These are phyloP conservation scores for Sordariomycetes sp. DNA, from an alignment of 2,329 filamentous ascomycete genomes.

Conservation along the genomic window DNA sequence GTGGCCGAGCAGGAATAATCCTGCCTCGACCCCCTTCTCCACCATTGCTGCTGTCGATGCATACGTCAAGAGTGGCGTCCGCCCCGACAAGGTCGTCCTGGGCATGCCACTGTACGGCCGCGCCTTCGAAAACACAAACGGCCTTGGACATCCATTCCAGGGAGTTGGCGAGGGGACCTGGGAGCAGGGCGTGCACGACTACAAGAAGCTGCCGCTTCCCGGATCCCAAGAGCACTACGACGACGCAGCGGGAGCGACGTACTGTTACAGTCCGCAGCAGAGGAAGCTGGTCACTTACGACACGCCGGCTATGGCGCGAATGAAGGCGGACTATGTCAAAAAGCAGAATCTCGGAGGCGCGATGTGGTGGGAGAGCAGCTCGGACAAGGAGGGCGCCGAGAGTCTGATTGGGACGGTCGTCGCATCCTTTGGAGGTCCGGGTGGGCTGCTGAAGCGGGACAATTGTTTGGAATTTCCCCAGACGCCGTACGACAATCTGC, in stretches of 20 bases:
- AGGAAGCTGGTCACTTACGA: slow-evolving; percentile 73
- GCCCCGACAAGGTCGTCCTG: slow-evolving; percentile 66
- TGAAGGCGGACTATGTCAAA: slow-evolving; percentile 66
- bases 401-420: slow-evolving; percentile 64
- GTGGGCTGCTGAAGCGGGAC: slow-evolving; percentile 35
- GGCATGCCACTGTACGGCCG: slow-evolving; percentile 92
- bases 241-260: slow-evolving; percentile 57
- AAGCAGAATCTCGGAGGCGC: slow-evolving; percentile 64
- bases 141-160: slow-evolving; percentile 57
- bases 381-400: slow-evolving; percentile 54
- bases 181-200: slow-evolving; percentile 83
- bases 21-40: slow-evolving; percentile 67
- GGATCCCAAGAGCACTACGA: slow-evolving; percentile 60
- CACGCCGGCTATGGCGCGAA: slow-evolving; percentile 54
- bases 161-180: slow-evolving; percentile 74
- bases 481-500: slow-evolving; percentile 63
- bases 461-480: slow-evolving; percentile 58
- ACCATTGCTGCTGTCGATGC: slow-evolving; percentile 59
- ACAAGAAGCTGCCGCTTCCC: slow-evolving; percentile 68
- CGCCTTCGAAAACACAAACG: slow-evolving; percentile 70
- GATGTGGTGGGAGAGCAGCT: slow-evolving; percentile 98
- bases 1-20: slow-evolving; percentile 46
- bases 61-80: slow-evolving; percentile 59
- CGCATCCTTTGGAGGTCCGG: slow-evolving; percentile 43
- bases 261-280: slow-evolving; percentile 58